Percentiles rank a stretch among this genome's conserved stretches.
Evolutionary conservation across 441 rosid species (phyloP).

Genomic region (Theobroma grandiflorum): DNA sequence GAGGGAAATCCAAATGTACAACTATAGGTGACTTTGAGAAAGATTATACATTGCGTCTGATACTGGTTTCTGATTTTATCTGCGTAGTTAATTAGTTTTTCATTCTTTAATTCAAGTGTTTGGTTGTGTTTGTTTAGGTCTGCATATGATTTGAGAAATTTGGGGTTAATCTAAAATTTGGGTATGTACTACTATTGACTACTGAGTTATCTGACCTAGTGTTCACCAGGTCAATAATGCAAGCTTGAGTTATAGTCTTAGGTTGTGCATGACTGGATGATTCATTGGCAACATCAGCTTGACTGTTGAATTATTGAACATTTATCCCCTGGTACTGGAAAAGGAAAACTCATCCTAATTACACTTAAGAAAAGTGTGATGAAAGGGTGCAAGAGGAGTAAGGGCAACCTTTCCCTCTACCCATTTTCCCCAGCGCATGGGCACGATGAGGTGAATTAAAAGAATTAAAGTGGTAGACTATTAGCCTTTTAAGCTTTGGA

Average conservation of each 20-base stretch:
- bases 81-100: slow-evolving; percentile 15
- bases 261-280: not conserved
- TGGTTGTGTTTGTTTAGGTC: slow-evolving; percentile 9
- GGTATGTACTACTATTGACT: not conserved
- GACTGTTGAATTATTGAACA: not conserved
- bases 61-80: slow-evolving; percentile 23
- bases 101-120: slow-evolving; percentile 27
- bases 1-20: slow-evolving; percentile 32
- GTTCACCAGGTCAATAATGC: not conserved
- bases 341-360: not conserved
- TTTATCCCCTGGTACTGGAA: not conserved
- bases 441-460: not conserved
- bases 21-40: slow-evolving; percentile 29
- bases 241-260: not conserved
- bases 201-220: not conserved
- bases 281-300: not conserved
- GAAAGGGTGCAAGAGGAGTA: not conserved
- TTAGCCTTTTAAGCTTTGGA: not conserved
- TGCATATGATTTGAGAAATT: slow-evolving; percentile 23
- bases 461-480: not conserved
- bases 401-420: not conserved
- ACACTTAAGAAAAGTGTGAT: not conserved
- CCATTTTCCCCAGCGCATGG: not conserved
- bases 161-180: not conserved
- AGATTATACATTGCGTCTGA: slow-evolving; percentile 23